Conservation (phyloP, 768 basidiomycete species). For the Tylopilus intermedius region DNA sequence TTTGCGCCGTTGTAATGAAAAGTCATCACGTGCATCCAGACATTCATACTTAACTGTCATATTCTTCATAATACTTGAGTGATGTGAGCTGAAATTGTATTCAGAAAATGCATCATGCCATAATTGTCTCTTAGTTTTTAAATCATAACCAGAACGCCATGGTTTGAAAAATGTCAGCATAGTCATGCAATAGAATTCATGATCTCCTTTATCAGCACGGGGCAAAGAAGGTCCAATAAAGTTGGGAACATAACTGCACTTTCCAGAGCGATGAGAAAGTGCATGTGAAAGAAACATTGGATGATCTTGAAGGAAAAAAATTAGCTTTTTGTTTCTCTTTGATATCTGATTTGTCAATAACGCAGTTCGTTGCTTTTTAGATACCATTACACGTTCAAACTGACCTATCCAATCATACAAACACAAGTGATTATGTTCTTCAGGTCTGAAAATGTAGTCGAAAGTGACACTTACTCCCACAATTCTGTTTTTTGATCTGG, state of each 20-base stretch:
- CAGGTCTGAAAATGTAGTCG: neutral
- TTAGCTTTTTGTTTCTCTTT: too few species aligned
- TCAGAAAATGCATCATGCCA: neutral
- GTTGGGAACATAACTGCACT: neutral
- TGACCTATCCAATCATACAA: neutral
- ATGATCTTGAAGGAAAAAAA: neutral
- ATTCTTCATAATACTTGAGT: neutral
- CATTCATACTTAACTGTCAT: neutral
- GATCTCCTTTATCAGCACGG: neutral
- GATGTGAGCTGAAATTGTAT: neutral
- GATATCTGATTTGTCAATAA: too few species aligned
- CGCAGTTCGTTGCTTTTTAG: neutral
- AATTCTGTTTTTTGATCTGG: neutral
- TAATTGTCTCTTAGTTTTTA: neutral
- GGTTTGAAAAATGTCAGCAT: neutral
- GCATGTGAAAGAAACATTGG: neutral
- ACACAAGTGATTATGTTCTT: neutral
- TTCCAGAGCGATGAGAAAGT: neutral
- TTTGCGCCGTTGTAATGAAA: neutral
- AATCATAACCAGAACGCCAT: neutral
- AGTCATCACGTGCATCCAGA: neutral
- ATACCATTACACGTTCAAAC: neutral
- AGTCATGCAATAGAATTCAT: neutral
- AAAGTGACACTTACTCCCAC: neutral
- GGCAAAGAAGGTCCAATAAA: neutral